phyloP scores from a whole-genome alignment of 495 filamentous ascomycete genomes.

The Neurospora sp. region DNA sequence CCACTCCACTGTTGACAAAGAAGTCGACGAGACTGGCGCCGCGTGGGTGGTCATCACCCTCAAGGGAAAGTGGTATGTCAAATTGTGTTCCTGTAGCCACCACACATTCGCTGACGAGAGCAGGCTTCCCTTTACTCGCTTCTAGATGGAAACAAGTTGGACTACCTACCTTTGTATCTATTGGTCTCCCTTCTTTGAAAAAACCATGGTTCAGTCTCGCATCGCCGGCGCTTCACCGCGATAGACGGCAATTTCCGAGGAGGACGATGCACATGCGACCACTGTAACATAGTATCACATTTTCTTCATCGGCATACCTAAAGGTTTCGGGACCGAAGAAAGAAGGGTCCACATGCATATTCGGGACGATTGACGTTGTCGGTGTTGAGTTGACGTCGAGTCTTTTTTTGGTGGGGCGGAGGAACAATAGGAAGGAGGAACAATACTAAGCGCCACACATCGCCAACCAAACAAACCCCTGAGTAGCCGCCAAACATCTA shows the following conservation, averaged over 20 bases:
- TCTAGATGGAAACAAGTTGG: slow-evolving; percentile 25
- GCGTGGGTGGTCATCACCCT: slow-evolving; percentile 80
- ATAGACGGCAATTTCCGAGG: not conserved
- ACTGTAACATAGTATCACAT: not conserved
- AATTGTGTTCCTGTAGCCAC: slow-evolving; percentile 1
- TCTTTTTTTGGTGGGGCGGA: not conserved
- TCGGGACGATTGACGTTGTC: not conserved
- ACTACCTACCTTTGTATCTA: not conserved
- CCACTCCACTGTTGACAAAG: slow-evolving; percentile 89
- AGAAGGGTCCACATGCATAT: not conserved
- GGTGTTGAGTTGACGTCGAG: not conserved
- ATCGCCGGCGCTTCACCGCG: not conserved
- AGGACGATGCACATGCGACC: not conserved
- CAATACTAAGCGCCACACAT: slow-evolving; percentile 14
- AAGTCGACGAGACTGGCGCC: slow-evolving; percentile 69
- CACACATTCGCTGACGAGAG: slow-evolving; percentile 3
- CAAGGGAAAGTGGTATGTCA: slow-evolving; percentile 81
- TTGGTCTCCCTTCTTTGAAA: not conserved
- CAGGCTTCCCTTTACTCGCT: slow-evolving; percentile 56
- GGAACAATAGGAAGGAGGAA: slow-evolving; percentile 23
- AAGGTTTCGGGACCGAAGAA: not conserved
- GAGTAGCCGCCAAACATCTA: not conserved
- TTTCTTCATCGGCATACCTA: not conserved
- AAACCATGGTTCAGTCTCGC: not conserved
- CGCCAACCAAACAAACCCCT: not conserved